A percentile compares a stretch with the other conserved stretches of the same genome.
phyloP scores from a whole-genome alignment of 164 flowering plant genomes.

The Tinospora cordifolia region DNA sequence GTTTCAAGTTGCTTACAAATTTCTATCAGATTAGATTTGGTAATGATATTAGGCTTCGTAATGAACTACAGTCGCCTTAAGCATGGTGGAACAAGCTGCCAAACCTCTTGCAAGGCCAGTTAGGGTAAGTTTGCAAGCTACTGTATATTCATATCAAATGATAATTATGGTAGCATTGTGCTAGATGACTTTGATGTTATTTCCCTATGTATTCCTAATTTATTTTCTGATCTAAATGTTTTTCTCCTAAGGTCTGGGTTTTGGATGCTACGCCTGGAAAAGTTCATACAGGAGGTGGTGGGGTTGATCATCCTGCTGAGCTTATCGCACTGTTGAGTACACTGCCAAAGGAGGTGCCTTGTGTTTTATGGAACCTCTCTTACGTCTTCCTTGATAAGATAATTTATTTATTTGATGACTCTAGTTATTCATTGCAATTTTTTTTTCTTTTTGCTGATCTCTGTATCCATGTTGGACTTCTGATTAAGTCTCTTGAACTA shows the following conservation, averaged over 20 bases:
- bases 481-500: too few relatives aligned
- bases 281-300: slow-evolving; percentile 83
- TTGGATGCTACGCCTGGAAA: slow-evolving; percentile 95
- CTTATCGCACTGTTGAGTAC: slow-evolving; percentile 60
- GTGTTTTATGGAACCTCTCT: not conserved
- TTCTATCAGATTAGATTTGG: not conserved
- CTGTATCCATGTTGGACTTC: too few relatives aligned
- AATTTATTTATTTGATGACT: too few relatives aligned
- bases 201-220: not conserved
- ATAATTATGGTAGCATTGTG: not conserved
- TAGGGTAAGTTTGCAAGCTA: slow-evolving; percentile 39
- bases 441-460: too few relatives aligned
- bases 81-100: slow-evolving; percentile 97
- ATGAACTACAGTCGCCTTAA: slow-evolving; percentile 61
- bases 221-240: not conserved
- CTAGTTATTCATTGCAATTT: too few relatives aligned
- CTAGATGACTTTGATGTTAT: not conserved
- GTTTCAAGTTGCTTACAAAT: not conserved
- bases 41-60: not conserved
- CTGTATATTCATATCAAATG: not conserved
- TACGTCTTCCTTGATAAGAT: slow-evolving; percentile 2
- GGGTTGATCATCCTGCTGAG: slow-evolving; percentile 92
- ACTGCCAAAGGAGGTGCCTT: slow-evolving; percentile 65
- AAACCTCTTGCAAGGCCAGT: slow-evolving; percentile 97
- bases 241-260: slow-evolving; percentile 69